phyloP scores from a whole-genome alignment of 148 eudicot species.

The Amaranthus hypochondriacus region DNA sequence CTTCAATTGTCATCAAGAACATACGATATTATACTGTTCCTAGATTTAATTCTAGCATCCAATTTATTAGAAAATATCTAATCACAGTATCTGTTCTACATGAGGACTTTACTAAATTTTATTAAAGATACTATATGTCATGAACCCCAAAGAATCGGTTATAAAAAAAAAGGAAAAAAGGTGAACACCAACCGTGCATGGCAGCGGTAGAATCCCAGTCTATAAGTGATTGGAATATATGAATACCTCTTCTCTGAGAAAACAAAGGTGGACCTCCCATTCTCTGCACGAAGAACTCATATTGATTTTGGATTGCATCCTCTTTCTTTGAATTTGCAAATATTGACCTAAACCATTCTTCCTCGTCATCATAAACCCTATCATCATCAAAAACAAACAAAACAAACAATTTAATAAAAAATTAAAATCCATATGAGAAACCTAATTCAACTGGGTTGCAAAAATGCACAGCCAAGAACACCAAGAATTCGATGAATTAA shows the following conservation, averaged over 20 bases:
- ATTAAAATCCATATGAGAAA: neutral
- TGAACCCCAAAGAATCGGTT: too few relatives aligned
- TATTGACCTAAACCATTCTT: slow-evolving; percentile 90
- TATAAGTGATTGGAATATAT: neutral
- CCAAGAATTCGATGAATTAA: neutral
- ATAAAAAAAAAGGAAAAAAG: too few relatives aligned
- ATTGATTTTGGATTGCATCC: slow-evolving; percentile 92
- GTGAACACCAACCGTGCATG: neutral
- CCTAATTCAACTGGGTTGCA: slow-evolving; percentile 2
- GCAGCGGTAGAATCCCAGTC: too few relatives aligned
- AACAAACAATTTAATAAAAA: neutral
- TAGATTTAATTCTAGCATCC: too few relatives aligned
- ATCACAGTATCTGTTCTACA: too few relatives aligned
- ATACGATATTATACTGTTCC: too few relatives aligned
- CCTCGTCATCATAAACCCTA: slow-evolving; percentile 93
- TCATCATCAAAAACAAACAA: neutral
- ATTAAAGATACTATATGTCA: too few relatives aligned
- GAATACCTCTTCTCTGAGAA: slow-evolving; percentile 75
- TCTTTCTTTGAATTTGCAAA: slow-evolving; percentile 83
- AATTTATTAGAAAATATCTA: too few relatives aligned
- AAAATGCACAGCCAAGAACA: neutral
- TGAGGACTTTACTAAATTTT: too few relatives aligned
- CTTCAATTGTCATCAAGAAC: too few relatives aligned
- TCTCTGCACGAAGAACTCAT: slow-evolving; percentile 88
- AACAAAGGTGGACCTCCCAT: slow-evolving; percentile 90